These are phyloP conservation scores for Huntiella bhutanensis DNA, from an alignment of 2,329 filamentous ascomycete species.

Conservation along the genomic window DNA sequence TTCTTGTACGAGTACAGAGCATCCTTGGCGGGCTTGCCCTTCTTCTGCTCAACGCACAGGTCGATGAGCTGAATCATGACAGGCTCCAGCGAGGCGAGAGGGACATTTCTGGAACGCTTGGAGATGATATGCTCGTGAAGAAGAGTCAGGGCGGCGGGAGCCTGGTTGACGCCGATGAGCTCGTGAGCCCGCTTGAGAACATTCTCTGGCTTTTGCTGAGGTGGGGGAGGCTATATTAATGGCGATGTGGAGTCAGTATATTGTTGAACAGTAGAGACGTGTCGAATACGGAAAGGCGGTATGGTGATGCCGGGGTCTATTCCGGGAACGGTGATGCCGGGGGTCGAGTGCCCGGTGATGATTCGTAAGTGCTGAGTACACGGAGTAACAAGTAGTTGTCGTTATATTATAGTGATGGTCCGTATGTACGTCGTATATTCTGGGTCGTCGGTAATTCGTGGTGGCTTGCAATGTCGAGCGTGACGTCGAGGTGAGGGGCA, in stretches of 20 bases:
- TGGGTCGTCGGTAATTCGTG: too few relatives aligned
- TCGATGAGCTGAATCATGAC: conserved; percentile 97
- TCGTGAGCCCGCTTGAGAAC: conserved; percentile 96
- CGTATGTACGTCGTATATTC: too few relatives aligned
- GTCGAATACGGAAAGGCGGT: background rate
- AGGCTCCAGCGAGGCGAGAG: conserved; percentile 88
- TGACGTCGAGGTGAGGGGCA: too few relatives aligned
- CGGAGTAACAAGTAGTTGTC: too few relatives aligned
- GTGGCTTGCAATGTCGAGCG: too few relatives aligned
- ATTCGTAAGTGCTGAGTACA: too few relatives aligned
- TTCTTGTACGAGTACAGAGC: conserved; percentile 99
- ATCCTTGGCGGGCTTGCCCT: conserved; percentile 96
- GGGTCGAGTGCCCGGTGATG: too few relatives aligned
- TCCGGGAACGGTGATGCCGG: too few relatives aligned
- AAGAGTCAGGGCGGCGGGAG: conserved; percentile 75
- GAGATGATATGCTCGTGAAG: conserved; percentile 99
- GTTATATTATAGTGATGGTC: too few relatives aligned
- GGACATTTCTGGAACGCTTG: conserved; percentile 92
- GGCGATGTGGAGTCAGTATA: too few relatives aligned
- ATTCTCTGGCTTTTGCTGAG: conserved; percentile 97
- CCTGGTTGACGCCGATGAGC: conserved; percentile 93
- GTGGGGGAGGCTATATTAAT: conserved; percentile 60
- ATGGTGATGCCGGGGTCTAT: background rate
- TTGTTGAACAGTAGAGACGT: background rate
- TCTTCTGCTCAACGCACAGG: conserved; percentile 89